These are phyloP conservation scores for Cynara cardunculus DNA, from an alignment of 129 eudicot genomes.

Conservation along the genomic window DNA sequence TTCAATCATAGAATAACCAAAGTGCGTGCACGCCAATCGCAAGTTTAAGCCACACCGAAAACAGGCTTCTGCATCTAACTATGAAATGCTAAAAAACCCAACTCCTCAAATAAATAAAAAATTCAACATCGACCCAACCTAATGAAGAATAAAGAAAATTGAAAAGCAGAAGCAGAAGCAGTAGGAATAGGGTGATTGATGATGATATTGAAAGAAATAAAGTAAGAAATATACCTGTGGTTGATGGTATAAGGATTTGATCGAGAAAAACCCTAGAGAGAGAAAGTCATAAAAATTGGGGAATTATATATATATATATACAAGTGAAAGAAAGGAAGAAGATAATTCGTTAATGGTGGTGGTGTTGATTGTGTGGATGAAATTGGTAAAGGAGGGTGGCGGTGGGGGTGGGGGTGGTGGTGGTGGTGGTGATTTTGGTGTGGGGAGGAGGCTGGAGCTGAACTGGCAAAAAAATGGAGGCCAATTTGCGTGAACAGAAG, in stretches of 20 bases:
- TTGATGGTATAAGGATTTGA: background rate
- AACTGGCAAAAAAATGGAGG: conserved; percentile 30
- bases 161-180: background rate
- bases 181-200: background rate
- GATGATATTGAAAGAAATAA: background rate
- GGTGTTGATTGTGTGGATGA: conserved; percentile 29
- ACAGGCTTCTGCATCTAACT: background rate
- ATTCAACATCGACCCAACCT: background rate
- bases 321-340: background rate
- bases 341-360: background rate
- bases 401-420: background rate
- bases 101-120: background rate
- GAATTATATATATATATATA: background rate
- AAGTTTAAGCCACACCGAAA: background rate
- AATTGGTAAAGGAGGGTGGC: background rate
- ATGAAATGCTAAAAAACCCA: background rate
- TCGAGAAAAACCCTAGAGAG: conserved; percentile 34
- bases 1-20: background rate
- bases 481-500: conserved; percentile 29
- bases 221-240: conserved; percentile 11
- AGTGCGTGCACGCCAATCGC: background rate
- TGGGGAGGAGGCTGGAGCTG: conserved; percentile 28
- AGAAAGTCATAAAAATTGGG: conserved; percentile 16
- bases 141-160: background rate
- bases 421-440: conserved; percentile 24